Conservation (phyloP, 75 land plant species). For the Pseudotsuga menziesii region DNA sequence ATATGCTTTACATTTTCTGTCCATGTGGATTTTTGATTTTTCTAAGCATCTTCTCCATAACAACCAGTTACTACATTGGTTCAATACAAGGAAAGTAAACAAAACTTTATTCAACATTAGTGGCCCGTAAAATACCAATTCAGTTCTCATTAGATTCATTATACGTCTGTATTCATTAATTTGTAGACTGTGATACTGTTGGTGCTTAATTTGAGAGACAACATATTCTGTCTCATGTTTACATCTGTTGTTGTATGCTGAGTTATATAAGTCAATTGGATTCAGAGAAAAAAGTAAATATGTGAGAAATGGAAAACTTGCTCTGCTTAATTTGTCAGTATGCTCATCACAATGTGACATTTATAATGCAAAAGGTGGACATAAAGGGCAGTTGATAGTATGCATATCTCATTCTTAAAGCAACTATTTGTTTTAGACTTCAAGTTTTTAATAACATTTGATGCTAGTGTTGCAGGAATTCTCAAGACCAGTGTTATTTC, state of each 20-base stretch:
- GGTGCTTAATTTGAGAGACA: not conserved
- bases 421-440: not conserved
- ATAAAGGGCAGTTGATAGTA: not conserved
- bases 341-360: not conserved
- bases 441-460: not conserved
- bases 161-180: not conserved
- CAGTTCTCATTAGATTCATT: not conserved
- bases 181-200: not conserved
- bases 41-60: not conserved
- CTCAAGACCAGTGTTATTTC: not conserved
- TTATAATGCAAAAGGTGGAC: not conserved
- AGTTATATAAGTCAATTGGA: not conserved
- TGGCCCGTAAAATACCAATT: not conserved
- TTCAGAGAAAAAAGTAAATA: not conserved
- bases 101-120: too few relatives aligned
- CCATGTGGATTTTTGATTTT: not conserved
- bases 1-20: too few relatives aligned
- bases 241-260: not conserved
- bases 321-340: not conserved
- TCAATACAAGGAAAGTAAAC: not conserved
- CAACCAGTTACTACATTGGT: not conserved
- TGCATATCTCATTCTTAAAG: not conserved
- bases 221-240: not conserved
- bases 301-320: not conserved
- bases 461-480: constrained; percentile 3